Evolutionary conservation across 805 yeast genomes (phyloP).

Genomic region (Schwanniomyces vanrijiae): DNA sequence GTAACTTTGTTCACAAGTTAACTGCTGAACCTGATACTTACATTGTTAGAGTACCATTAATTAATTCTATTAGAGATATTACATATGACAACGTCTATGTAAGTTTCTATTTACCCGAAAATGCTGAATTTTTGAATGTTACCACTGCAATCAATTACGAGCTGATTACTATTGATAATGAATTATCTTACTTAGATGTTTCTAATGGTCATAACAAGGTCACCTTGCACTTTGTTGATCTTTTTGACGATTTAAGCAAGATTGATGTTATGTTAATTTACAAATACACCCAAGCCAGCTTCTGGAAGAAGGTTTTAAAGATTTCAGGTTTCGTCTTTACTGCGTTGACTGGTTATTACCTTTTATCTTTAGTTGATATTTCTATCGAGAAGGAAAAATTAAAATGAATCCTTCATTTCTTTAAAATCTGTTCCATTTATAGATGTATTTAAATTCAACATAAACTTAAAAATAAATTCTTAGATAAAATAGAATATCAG

Average conservation of each 20-base stretch:
- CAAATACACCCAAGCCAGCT: slow-evolving; percentile 51
- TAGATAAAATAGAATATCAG: background rate
- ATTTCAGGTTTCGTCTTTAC: slow-evolving; percentile 62
- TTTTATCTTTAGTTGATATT: slow-evolving; percentile 36
- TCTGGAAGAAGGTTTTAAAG: slow-evolving; percentile 63
- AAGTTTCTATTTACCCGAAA: slow-evolving; percentile 81
- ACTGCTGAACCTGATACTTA: slow-evolving; percentile 46
- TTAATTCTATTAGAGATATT: slow-evolving; percentile 72
- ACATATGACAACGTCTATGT: slow-evolving; percentile 62
- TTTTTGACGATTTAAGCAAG: slow-evolving; percentile 66
- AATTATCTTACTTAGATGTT: slow-evolving; percentile 70
- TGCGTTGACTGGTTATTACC: slow-evolving; percentile 57
- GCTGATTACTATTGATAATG: slow-evolving; percentile 28
- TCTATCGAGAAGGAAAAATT: slow-evolving; percentile 18
- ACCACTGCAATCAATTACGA: slow-evolving; percentile 53
- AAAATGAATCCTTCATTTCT: background rate
- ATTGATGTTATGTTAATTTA: slow-evolving; percentile 63
- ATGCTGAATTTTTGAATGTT: slow-evolving; percentile 60
- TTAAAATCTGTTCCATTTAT: background rate
- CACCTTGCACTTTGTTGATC: slow-evolving; percentile 54
- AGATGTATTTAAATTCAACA: background rate
- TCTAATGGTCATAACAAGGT: slow-evolving; percentile 76
- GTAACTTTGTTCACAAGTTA: slow-evolving; percentile 48
- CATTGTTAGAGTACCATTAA: slow-evolving; percentile 64
- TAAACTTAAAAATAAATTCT: background rate